Evolutionary conservation across 2,329 filamentous ascomycete genomes (phyloP).

Genomic region (Lachnellula willkommii): DNA sequence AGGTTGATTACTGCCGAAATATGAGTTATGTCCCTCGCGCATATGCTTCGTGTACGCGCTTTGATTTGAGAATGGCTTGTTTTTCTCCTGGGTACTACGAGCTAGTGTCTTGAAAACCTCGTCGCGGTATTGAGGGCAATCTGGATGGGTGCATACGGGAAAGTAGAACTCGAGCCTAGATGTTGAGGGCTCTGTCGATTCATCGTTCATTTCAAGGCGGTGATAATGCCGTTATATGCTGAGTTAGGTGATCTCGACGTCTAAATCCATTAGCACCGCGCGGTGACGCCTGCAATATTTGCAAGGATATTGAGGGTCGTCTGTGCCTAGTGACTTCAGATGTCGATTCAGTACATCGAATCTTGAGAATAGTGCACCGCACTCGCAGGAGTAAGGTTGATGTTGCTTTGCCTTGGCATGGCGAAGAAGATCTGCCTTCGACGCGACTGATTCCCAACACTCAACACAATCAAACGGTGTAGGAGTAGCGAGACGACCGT

Average conservation of each 20-base stretch:
- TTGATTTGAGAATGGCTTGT: constrained; percentile 13
- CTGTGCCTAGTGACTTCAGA: constrained; percentile 16
- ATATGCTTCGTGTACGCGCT: constrained; percentile 35
- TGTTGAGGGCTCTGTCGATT: background rate
- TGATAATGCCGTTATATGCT: constrained; percentile 36
- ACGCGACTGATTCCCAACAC: constrained; percentile 2
- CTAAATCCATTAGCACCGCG: constrained; percentile 33
- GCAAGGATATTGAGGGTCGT: constrained; percentile 27
- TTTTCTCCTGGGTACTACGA: background rate
- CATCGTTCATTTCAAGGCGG: constrained; percentile 23
- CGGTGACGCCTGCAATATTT: constrained; percentile 31
- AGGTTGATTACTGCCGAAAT: too few species aligned
- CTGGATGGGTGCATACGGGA: constrained; percentile 9
- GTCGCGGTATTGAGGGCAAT: constrained; percentile 11
- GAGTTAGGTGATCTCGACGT: constrained; percentile 35
- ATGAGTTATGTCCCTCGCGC: constrained; percentile 29
- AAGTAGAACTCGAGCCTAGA: constrained; percentile 1
- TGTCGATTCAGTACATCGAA: constrained; percentile 29
- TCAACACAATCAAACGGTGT: constrained; percentile 11
- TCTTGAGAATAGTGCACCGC: constrained; percentile 27
- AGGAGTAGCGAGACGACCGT: background rate
- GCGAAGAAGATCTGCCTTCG: constrained; percentile 11
- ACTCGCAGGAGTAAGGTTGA: constrained; percentile 18
- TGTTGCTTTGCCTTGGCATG: constrained; percentile 14
- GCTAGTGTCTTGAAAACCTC: constrained; percentile 8